A percentile compares a stretch with the other conserved stretches of the same genome.
Conservation (phyloP, 768 basidiomycete genomes). For the Lentinula guzmanii region DNA sequence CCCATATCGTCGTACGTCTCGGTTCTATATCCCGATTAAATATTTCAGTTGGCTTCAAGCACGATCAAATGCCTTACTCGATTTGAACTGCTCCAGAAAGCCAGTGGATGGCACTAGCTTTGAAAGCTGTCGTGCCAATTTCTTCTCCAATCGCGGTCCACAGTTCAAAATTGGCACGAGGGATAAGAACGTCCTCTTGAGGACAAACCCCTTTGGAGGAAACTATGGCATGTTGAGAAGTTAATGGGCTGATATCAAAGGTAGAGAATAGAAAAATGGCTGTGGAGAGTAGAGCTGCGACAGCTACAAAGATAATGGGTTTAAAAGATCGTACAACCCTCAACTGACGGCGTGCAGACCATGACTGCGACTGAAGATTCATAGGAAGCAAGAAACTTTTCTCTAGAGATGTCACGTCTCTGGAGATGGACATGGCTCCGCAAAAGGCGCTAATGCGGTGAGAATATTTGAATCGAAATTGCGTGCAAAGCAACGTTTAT, state of each 20-base stretch:
- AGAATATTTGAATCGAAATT: background rate
- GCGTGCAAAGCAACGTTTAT: background rate
- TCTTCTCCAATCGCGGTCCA: constrained; percentile 24
- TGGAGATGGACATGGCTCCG: background rate
- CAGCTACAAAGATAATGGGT: background rate
- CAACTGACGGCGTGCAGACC: background rate
- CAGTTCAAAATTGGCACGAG: constrained; percentile 24
- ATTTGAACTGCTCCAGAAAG: constrained; percentile 29
- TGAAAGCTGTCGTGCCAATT: constrained; percentile 28
- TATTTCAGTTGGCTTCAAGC: too few species aligned
- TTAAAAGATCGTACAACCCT: background rate
- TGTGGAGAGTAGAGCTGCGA: background rate
- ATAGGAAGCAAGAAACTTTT: background rate
- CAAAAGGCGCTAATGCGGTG: background rate
- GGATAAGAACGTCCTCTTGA: constrained; percentile 25
- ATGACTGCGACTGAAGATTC: too few species aligned
- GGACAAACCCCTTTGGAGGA: constrained; percentile 20
- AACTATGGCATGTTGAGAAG: background rate
- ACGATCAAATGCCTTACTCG: constrained; percentile 21
- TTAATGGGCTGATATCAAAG: background rate
- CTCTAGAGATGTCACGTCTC: background rate
- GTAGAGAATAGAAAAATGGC: background rate
- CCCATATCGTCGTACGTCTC: constrained; percentile 46
- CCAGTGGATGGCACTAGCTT: constrained; percentile 26
- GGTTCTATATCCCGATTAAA: constrained; percentile 26